phyloP scores from a whole-genome alignment of 2,329 filamentous ascomycete species.

The Colletotrichum zoysiae region DNA sequence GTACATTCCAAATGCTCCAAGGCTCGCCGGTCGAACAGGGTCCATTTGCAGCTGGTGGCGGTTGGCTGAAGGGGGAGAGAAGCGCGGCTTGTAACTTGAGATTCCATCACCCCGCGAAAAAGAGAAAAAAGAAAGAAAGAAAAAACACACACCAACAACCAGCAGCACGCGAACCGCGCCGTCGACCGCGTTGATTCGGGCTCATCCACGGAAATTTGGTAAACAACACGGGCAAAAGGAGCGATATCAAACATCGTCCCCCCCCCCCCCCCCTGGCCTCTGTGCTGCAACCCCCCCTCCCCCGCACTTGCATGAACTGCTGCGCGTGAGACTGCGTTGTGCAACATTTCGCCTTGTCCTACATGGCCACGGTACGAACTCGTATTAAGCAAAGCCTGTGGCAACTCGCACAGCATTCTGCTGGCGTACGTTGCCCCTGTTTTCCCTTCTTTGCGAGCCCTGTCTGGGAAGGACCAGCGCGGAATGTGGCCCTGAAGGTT shows the following conservation, averaged over 20 bases:
- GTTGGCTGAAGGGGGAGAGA: background rate
- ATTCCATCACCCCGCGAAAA: slow-evolving; percentile 25
- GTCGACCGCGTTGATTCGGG: slow-evolving; percentile 22
- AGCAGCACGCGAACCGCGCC: slow-evolving; percentile 19
- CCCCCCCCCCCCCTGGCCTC: background rate
- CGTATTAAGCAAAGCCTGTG: background rate
- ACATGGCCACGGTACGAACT: background rate
- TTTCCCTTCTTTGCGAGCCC: background rate
- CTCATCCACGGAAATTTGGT: slow-evolving; percentile 30
- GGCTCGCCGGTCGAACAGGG: slow-evolving; percentile 13
- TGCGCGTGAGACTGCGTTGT: background rate
- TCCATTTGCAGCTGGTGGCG: slow-evolving; percentile 24
- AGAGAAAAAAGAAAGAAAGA: too few relatives aligned
- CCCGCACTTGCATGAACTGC: slow-evolving; percentile 3
- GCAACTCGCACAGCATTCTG: slow-evolving; percentile 15
- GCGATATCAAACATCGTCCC: background rate
- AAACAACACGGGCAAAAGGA: slow-evolving; percentile 24
- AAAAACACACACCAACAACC: background rate
- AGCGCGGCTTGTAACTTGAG: background rate
- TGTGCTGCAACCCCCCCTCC: background rate
- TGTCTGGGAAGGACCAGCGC: background rate
- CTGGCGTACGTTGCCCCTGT: background rate
- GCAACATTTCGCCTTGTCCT: background rate
- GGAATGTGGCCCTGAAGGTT: slow-evolving; percentile 7
- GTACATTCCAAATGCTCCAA: slow-evolving; percentile 13